Evolutionary conservation across 2,329 filamentous ascomycete species (phyloP), one percentile per base, ranked within the genome.

Genomic region (Phyllosticta paracitricarpa): DNA sequence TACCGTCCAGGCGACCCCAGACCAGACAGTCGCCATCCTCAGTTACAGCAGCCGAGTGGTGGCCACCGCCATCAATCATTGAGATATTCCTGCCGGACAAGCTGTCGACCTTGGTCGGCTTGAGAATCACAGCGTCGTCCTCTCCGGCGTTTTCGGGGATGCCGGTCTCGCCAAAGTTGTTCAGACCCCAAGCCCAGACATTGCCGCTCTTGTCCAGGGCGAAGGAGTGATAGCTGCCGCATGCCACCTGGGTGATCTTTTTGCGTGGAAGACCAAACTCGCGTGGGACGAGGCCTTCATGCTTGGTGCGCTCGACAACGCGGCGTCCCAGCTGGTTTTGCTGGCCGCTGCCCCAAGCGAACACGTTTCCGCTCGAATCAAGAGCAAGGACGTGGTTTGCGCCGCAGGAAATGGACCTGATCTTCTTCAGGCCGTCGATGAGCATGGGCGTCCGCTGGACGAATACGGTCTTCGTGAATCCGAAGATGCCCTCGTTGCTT

Each of bases 111-210:
- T 87, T 77, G 52, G 82, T 84, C 3, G 73, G 71, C 66, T 84
- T 82, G n/a, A 88, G 81, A 57, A 96, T 82, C 64, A 87, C 84
- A 35, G 87, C 87, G 65, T 88, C 85, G 58, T 88, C 84, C 62
- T 87, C 83, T 33, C 86, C 87, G 14, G 83, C 85, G 59, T 81
- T 79, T 53, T 84, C 80, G 17, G 79, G 78, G 62, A 87, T 80
- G 40, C 88, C 90, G 17, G 89, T 89, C 76, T 96, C 87, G 64
- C 87, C 89, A 73, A 89, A 95, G 75, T 89, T 91, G 80, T 96
- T 96, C 30, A 93, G 78, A 25, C 91, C 91, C 90, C 91, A 96
- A 0, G 86, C 83, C 75, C 85, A 94, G 33, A 93, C 87, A 30
- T 83, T 80, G 51, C 86, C 86, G 28, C 86, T 82, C 64, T 84